Base-by-base conservation (phyloP, 129 eudicot genomes). In the Escallonia rubra region DNA sequence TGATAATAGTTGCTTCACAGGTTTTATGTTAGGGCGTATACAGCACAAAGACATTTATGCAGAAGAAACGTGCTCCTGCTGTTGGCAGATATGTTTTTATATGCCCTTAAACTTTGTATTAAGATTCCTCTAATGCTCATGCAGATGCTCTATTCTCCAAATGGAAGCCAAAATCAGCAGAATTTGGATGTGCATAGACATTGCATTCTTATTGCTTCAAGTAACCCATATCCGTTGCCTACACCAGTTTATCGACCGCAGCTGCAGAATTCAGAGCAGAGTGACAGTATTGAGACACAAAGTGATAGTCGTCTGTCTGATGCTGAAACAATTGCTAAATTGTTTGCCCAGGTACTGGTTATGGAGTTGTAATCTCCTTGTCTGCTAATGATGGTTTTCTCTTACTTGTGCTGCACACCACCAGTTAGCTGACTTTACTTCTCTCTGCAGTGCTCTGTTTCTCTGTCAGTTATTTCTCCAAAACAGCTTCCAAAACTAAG, bases 211-310 rank as follows among this genome's bases (percentile, higher is more conserved):
- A 71, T 93, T 74, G 87, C 98, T 62, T 88, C 96, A 63, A 86
- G 96, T 68, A 93, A 93, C 74, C 98, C 98, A 52, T 89, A 89
- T 76, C 90, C 96, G 44, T 69, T 93, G 65, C 96, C 98, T n/a
- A 93, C 96, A 64, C 95, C 96, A 56, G 95, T 93, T 72, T 93
- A 84, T 69, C 83, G 90, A 47, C 95, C 95, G 34, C 81, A 75
- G 39, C 41, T 78, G 48, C 91, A 76, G 56, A 88, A 83, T 64
- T 51, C 63, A 11, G 96, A 89, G 72, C 85, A 80, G 61, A 80
- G 67, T 68, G 95, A 93, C 56, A 84, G 64, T 65, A 78, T 55
- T 8, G 96, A 93, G 77, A 72, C 85, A 40, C 98, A 82, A 70
- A 64, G 81, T 5, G 95, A 80, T 50, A 93, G 79, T 75, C 90